Percentiles rank a stretch among this genome's conserved stretches.
Evolutionary conservation across 2,329 filamentous ascomycete species (phyloP).

Genomic region (Botrytis elliptica): DNA sequence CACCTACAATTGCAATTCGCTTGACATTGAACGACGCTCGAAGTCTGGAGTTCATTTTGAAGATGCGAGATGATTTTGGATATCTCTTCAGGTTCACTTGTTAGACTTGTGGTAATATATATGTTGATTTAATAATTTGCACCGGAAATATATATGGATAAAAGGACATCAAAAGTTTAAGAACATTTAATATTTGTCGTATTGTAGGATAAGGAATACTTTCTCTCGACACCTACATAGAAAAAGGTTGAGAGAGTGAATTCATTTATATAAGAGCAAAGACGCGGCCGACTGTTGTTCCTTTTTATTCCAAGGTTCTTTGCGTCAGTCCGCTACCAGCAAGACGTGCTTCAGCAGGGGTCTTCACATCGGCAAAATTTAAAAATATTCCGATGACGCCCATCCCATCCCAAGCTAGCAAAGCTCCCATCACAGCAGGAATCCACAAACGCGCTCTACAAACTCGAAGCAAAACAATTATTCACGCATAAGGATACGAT

Average conservation of each 20-base stretch:
- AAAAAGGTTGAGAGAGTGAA: not conserved
- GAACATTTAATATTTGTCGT: not conserved
- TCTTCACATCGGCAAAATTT: not conserved
- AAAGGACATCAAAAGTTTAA: not conserved
- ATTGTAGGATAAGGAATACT: not conserved
- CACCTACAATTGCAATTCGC: slow-evolving; percentile 75
- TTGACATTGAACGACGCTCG: slow-evolving; percentile 44
- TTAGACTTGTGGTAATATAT: not conserved
- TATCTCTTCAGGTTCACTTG: not conserved
- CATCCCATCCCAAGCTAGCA: not conserved
- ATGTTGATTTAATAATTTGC: too few relatives aligned
- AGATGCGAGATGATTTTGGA: not conserved
- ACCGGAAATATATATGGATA: not conserved
- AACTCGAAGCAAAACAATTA: not conserved
- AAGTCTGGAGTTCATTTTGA: slow-evolving; percentile 33
- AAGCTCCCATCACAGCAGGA: slow-evolving; percentile 16
- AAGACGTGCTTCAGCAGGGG: not conserved
- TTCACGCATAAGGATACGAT: not conserved
- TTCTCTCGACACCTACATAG: not conserved
- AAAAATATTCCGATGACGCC: slow-evolving; percentile 18
- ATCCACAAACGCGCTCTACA: slow-evolving; percentile 19
- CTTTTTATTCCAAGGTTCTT: not conserved
- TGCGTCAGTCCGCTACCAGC: not conserved
- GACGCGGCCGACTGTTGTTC: not conserved
- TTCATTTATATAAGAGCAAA: not conserved